A percentile compares a stretch with the other conserved stretches of the same genome.
phyloP scores from a whole-genome alignment of 805 yeast genomes.

The Candida manassasensis region DNA sequence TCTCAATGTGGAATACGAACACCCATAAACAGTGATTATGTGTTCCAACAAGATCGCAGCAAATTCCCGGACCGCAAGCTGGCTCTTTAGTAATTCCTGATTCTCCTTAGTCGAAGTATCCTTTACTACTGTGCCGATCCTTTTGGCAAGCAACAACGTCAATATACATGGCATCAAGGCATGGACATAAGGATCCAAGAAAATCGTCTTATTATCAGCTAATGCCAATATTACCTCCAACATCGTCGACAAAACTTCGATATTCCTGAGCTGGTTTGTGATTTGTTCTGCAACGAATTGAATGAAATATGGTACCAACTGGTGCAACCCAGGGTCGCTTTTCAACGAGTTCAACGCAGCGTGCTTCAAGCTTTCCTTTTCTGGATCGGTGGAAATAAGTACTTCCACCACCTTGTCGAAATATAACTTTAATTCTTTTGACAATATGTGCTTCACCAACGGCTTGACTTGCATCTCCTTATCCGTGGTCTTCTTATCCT shows the following conservation, averaged over 20 bases:
- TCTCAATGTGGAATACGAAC: constrained; percentile 80
- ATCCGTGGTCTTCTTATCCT: constrained; percentile 26
- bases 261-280: constrained; percentile 75
- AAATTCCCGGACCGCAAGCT: constrained; percentile 72
- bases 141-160: constrained; percentile 82
- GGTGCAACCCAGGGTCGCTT: constrained; percentile 95
- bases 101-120: constrained; percentile 29
- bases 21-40: constrained; percentile 75
- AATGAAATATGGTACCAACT: constrained; percentile 90
- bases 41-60: constrained; percentile 80
- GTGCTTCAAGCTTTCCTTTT: constrained; percentile 53
- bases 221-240: constrained; percentile 84
- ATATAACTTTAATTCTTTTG: constrained; percentile 89
- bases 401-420: constrained; percentile 88
- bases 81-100: constrained; percentile 28
- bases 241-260: constrained; percentile 73
- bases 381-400: constrained; percentile 52
- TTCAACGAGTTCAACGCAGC: constrained; percentile 84
- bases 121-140: constrained; percentile 57
- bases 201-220: constrained; percentile 75
- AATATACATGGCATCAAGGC: constrained; percentile 95
- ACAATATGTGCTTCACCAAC: constrained; percentile 87
- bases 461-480: constrained; percentile 72
- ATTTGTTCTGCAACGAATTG: constrained; percentile 95
- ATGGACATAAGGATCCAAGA: constrained; percentile 92